phyloP scores from a whole-genome alignment of 805 yeast genomes.

The Pichia scutulata region DNA sequence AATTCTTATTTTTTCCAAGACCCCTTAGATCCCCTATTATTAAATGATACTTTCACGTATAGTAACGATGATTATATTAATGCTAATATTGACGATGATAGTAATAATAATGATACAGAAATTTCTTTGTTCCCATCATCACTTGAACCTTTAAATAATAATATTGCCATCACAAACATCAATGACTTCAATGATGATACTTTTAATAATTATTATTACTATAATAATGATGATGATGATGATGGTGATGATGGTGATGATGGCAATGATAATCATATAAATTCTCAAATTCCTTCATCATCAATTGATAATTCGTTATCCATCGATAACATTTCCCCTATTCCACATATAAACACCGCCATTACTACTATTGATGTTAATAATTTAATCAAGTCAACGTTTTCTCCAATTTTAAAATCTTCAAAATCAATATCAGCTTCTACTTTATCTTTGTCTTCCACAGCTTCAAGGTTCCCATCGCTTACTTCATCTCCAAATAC shows the following conservation, averaged over 20 bases:
- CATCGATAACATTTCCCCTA: neutral
- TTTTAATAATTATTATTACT: neutral
- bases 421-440: neutral
- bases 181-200: neutral
- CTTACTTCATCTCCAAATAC: neutral
- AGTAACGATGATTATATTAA: neutral
- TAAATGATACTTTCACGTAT: neutral
- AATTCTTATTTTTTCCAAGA: neutral
- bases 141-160: neutral
- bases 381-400: neutral
- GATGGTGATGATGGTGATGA: no score
- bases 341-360: neutral
- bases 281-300: neutral
- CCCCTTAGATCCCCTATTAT: constrained; percentile 1
- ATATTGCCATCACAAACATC: neutral
- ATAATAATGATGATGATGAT: no score
- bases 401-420: constrained; percentile 4
- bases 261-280: neutral
- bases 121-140: neutral
- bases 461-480: neutral
- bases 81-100: neutral
- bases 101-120: neutral
- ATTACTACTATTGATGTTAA: neutral
- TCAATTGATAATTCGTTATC: neutral
- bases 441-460: neutral